phyloP scores from a whole-genome alignment of 805 yeast species.

The Lachancea sp. region DNA sequence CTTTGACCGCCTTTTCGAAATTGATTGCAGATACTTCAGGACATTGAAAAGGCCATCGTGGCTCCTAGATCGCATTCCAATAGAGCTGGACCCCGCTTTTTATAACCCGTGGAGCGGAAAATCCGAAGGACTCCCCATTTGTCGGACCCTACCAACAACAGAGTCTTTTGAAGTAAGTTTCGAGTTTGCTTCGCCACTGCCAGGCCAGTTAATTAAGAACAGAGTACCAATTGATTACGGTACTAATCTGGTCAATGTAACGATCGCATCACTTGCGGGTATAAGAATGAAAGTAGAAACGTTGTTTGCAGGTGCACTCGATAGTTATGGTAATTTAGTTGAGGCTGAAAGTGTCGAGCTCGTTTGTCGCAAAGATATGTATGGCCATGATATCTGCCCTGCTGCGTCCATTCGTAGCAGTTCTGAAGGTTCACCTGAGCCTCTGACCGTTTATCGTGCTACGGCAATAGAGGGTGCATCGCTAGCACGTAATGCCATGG shows the following conservation, averaged over 20 bases:
- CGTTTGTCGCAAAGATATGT: constrained; percentile 9
- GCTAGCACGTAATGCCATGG: constrained; percentile 8
- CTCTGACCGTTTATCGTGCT: constrained; percentile 14
- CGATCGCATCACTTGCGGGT: constrained; percentile 1
- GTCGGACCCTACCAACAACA: constrained; percentile 21
- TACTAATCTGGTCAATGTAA: background rate
- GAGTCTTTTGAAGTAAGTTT: constrained; percentile 27
- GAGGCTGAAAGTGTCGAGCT: constrained; percentile 19
- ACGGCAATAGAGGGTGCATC: constrained; percentile 12
- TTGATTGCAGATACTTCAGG: constrained; percentile 37
- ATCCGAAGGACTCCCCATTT: constrained; percentile 7
- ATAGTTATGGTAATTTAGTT: constrained; percentile 34
- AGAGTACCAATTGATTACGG: background rate
- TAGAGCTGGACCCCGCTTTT: constrained; percentile 31
- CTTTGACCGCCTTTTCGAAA: constrained; percentile 33
- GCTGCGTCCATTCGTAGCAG: background rate
- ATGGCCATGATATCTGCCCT: constrained; percentile 9
- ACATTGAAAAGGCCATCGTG: constrained; percentile 41
- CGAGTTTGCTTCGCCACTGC: constrained; percentile 12
- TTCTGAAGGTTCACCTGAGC: background rate
- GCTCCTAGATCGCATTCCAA: constrained; percentile 20
- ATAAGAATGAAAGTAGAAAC: constrained; percentile 42
- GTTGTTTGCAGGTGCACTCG: constrained; percentile 36
- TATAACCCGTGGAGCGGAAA: constrained; percentile 28
- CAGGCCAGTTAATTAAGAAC: constrained; percentile 2